A percentile compares a stretch with the other conserved stretches of the same genome.
phyloP scores from a whole-genome alignment of 805 yeast species.

The Priceomyces melissophilus region DNA sequence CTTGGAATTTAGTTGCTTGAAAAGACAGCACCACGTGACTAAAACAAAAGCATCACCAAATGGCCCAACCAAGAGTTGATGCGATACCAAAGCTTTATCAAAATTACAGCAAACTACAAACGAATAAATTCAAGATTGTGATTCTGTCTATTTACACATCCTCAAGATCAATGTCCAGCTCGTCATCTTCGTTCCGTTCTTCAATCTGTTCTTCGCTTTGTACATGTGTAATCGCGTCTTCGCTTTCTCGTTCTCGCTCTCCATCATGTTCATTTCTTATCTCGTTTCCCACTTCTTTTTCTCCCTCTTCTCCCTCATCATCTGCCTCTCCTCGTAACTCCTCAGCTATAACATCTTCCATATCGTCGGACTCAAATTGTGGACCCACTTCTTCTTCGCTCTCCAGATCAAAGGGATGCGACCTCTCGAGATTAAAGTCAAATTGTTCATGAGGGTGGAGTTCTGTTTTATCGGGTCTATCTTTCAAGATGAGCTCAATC shows the following conservation, averaged over 20 bases:
- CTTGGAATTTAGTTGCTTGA: too few relatives aligned
- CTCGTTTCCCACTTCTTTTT: neutral
- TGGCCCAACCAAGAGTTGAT: too few relatives aligned
- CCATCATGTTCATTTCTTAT: neutral
- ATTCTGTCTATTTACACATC: slow-evolving; percentile 2
- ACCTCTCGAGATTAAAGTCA: slow-evolving; percentile 11
- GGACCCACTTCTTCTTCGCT: slow-evolving; percentile 11
- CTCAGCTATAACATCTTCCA: slow-evolving; percentile 2
- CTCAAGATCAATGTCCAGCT: slow-evolving; percentile 3
- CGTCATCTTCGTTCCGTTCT: neutral
- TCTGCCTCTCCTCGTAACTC: neutral
- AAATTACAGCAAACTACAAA: too few relatives aligned
- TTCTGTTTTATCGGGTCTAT: slow-evolving; percentile 20
- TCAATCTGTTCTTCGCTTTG: neutral
- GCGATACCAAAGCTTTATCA: too few relatives aligned
- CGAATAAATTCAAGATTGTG: too few relatives aligned
- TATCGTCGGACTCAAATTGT: slow-evolving; percentile 1
- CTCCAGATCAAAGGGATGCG: slow-evolving; percentile 15
- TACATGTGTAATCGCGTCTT: too few relatives aligned
- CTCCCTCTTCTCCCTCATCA: neutral
- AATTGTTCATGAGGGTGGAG: slow-evolving; percentile 17
- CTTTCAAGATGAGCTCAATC: slow-evolving; percentile 17
- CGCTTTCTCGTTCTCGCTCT: neutral
- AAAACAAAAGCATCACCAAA: too few relatives aligned
- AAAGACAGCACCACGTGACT: too few relatives aligned